phyloP scores from a whole-genome alignment of 768 basidiomycete genomes.

The Leucogyrophana mollusca region DNA sequence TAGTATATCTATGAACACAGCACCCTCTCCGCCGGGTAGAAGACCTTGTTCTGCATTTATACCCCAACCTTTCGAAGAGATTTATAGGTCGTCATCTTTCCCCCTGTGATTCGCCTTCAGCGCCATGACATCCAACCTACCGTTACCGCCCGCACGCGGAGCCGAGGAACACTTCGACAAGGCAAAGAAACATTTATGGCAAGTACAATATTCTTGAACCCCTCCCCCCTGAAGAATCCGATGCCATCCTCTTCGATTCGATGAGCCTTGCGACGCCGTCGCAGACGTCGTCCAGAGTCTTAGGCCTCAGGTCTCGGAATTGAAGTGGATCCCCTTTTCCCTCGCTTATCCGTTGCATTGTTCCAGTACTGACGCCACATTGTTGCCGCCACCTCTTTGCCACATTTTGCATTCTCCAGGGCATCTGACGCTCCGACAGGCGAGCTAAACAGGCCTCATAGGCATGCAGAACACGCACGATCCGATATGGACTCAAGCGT shows the following conservation, averaged over 20 bases:
- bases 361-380: constrained; percentile 31
- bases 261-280: constrained; percentile 8
- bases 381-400: constrained; percentile 14
- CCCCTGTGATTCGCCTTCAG: constrained; percentile 16
- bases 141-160: constrained; percentile 12
- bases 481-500: constrained; percentile 15
- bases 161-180: constrained; percentile 33
- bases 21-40: constrained; percentile 29
- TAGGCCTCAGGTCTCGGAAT: too few species aligned
- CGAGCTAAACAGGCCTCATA: constrained; percentile 19
- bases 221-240: constrained; percentile 5
- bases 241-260: constrained; percentile 1
- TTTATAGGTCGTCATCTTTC: constrained; percentile 20
- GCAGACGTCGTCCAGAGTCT: constrained; percentile 4
- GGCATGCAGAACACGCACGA: constrained; percentile 6
- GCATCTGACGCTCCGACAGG: constrained; percentile 28
- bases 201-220: constrained; percentile 17
- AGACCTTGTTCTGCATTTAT: constrained; percentile 26
- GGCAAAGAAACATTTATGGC: constrained; percentile 35
- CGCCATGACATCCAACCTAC: constrained; percentile 24
- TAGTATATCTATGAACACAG: constrained; percentile 37
- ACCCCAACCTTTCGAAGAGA: constrained; percentile 21
- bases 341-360: constrained; percentile 21
- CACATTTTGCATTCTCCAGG: constrained; percentile 22
- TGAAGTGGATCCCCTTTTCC: constrained; percentile 4